These are phyloP conservation scores for Pseudonitzschia delicatissima DNA, from an alignment of 108 stramenopile genomes.

Conservation along the genomic window DNA sequence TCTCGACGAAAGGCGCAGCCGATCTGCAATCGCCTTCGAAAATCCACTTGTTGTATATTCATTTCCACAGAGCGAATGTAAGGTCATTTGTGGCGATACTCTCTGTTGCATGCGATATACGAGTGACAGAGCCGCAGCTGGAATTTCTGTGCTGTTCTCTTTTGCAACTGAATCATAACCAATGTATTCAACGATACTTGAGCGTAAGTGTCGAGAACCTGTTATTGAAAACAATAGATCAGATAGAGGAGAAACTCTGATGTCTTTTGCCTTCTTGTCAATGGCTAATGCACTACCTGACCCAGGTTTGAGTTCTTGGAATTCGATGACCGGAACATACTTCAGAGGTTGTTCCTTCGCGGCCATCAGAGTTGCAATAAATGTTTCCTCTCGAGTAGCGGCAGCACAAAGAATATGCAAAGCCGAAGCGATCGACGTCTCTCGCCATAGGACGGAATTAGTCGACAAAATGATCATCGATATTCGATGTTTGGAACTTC, in stretches of 20 bases:
- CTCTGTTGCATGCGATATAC: slow-evolving; percentile 16
- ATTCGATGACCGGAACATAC: slow-evolving; percentile 36
- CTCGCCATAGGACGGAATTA: slow-evolving; percentile 58
- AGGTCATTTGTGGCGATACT: background rate
- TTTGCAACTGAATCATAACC: slow-evolving; percentile 28
- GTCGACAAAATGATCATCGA: slow-evolving; percentile 24
- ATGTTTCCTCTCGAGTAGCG: slow-evolving; percentile 58
- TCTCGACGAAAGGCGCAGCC: slow-evolving; percentile 17
- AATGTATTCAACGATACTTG: slow-evolving; percentile 28
- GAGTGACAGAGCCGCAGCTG: slow-evolving; percentile 12
- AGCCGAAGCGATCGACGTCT: slow-evolving; percentile 44
- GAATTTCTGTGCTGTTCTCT: slow-evolving; percentile 3
- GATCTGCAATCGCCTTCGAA: slow-evolving; percentile 19
- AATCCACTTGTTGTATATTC: background rate
- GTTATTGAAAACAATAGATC: slow-evolving; percentile 14
- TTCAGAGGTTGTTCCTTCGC: slow-evolving; percentile 21
- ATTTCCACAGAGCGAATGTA: background rate
- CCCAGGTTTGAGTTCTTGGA: slow-evolving; percentile 20
- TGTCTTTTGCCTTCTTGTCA: slow-evolving; percentile 18
- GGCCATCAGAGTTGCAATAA: slow-evolving; percentile 36
- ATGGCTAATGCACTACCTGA: slow-evolving; percentile 7
- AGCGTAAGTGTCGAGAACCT: slow-evolving; percentile 12
- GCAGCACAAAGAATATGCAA: slow-evolving; percentile 70
- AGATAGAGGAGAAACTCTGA: slow-evolving; percentile 25
- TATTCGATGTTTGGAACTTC: slow-evolving; percentile 27